Percentiles rank a stretch among this genome's conserved stretches.
These are phyloP conservation scores for Annulohypoxylon moriforme DNA, from an alignment of 495 filamentous ascomycete genomes.

Conservation along the genomic window DNA sequence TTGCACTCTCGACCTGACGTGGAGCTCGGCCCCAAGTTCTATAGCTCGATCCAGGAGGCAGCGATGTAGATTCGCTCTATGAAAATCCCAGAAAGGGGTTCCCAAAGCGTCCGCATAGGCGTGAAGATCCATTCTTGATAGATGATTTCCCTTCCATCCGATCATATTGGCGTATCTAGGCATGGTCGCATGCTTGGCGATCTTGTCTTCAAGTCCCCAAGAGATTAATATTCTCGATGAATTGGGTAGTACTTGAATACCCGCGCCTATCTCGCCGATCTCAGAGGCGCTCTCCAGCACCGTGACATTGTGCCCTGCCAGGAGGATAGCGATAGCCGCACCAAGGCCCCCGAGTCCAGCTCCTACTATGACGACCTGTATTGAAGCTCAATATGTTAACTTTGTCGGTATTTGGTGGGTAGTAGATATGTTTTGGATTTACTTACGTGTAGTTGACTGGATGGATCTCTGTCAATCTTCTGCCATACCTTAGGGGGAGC, in stretches of 20 bases:
- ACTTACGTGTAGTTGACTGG: slow-evolving; percentile 40
- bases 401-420: neutral
- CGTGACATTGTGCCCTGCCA: slow-evolving; percentile 69
- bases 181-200: slow-evolving; percentile 49
- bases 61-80: slow-evolving; percentile 68
- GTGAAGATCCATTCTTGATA: slow-evolving; percentile 56
- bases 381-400: slow-evolving; percentile 19
- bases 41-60: slow-evolving; percentile 63
- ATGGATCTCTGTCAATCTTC: slow-evolving; percentile 35
- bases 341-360: slow-evolving; percentile 76
- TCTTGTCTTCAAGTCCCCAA: slow-evolving; percentile 53
- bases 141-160: slow-evolving; percentile 54
- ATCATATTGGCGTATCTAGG: slow-evolving; percentile 56
- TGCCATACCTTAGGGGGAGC: slow-evolving; percentile 23
- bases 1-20: slow-evolving; percentile 58
- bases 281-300: slow-evolving; percentile 72
- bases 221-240: slow-evolving; percentile 59
- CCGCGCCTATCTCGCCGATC: slow-evolving; percentile 70
- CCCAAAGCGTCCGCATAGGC: slow-evolving; percentile 58
- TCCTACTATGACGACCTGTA: slow-evolving; percentile 68
- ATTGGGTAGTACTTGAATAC: slow-evolving; percentile 71
- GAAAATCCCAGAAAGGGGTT: slow-evolving; percentile 67
- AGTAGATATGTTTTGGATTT: neutral
- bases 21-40: slow-evolving; percentile 64
- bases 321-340: slow-evolving; percentile 69